Conservation (phyloP, 805 yeast genomes). For the Cyberlindnera euphorbiae region DNA sequence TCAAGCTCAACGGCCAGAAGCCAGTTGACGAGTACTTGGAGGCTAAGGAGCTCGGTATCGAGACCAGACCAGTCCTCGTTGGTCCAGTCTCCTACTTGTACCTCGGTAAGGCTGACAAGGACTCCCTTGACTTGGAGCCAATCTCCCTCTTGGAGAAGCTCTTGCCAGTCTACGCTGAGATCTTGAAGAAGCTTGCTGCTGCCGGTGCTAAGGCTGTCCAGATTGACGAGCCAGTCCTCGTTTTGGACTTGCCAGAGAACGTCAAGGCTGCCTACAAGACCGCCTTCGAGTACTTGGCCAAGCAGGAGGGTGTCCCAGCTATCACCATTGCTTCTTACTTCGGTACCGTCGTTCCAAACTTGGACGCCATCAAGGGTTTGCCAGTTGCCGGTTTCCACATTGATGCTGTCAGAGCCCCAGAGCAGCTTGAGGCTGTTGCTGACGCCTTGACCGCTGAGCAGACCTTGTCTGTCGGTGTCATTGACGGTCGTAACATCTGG, state of each 20-base stretch:
- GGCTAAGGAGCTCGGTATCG: slow-evolving; percentile 94
- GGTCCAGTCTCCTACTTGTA: slow-evolving; percentile 95
- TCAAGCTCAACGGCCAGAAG: slow-evolving; percentile 93
- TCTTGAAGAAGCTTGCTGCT: slow-evolving; percentile 77
- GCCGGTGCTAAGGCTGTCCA: slow-evolving; percentile 97
- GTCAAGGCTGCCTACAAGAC: slow-evolving; percentile 83
- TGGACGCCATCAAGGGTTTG: slow-evolving; percentile 79
- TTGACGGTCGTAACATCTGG: slow-evolving; percentile 99
- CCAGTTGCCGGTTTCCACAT: slow-evolving; percentile 96
- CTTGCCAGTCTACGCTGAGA: slow-evolving; percentile 88
- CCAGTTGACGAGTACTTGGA: slow-evolving; percentile 97
- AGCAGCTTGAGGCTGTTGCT: slow-evolving; percentile 83
- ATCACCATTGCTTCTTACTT: slow-evolving; percentile 87
- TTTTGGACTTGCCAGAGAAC: slow-evolving; percentile 82
- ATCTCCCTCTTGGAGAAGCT: slow-evolving; percentile 82
- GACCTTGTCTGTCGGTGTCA: slow-evolving; percentile 91
- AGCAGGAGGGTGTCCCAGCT: slow-evolving; percentile 69
- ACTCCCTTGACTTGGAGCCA: slow-evolving; percentile 92
- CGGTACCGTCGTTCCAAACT: slow-evolving; percentile 98
- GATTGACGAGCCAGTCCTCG: slow-evolving; percentile 96
- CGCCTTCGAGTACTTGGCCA: slow-evolving; percentile 75
- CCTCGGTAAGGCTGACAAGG: slow-evolving; percentile 98
- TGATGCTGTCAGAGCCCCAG: slow-evolving; percentile 94
- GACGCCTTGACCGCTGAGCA: slow-evolving; percentile 64
- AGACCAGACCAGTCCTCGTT: slow-evolving; percentile 94